Evolutionary conservation across 2,329 filamentous ascomycete genomes (phyloP), one percentile per base, ranked within the genome.

Genomic region (Colletotrichum australisinense): DNA sequence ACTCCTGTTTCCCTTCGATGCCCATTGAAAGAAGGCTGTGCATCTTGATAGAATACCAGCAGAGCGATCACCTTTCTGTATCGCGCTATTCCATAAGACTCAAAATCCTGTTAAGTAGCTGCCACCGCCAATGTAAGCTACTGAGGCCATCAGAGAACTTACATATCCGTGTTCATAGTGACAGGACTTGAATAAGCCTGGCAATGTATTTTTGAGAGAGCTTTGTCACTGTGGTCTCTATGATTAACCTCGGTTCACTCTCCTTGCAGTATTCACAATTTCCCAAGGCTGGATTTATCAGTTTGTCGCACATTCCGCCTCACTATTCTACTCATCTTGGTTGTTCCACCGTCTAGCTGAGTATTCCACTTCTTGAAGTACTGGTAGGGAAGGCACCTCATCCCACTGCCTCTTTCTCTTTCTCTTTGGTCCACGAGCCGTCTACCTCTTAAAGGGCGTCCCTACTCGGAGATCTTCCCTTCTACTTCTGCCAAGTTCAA

Each of bases 1-100:
- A 35, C 32, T 35, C 32, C 11, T 12, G 1, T 35, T 35, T 35
- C 32, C 11, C 11, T 1, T 35, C 1, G 5, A 35, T 12, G 2
- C 1, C 32, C 11, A 1, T 35, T 2, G 2, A 30, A 11, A 35
- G 11, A 5, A 35, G 32, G 11, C 32, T 0, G 0, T 11, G 1
- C 38, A 19, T 42, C 3, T 19, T 42, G 16, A 42, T 16, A 1
- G 38, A 42, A 14, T 19, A 19, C 14, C 14, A 19, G 1, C 0
- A 19, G 7, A 19, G 7, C 1, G 1, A 14, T 42, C 38, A 19
- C 8, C 16, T 1, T 42, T 7, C 14, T 14, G 6, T 8, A 42
- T 19, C 14, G 14, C 14, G 7, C 14, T 19, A 14, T 19, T 19
- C 38, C 3, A 42, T 19, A 8, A 42, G 38, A 3, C 14, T 16